A percentile compares a stretch with the other conserved stretches of the same genome.
Evolutionary conservation across 805 yeast genomes (phyloP).

Genomic region (Candida schatavii): DNA sequence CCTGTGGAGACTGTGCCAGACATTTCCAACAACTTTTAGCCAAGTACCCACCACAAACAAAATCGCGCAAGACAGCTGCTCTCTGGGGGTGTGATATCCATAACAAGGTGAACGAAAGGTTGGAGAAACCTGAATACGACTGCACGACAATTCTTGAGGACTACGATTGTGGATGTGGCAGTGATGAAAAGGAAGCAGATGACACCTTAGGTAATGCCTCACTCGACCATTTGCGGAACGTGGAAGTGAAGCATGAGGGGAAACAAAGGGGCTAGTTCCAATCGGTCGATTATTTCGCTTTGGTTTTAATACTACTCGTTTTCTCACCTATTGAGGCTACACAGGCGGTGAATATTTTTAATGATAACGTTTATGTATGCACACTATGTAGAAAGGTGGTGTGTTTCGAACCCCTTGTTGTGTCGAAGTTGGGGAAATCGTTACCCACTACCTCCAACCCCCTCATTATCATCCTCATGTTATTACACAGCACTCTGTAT

Average conservation of each 20-base stretch:
- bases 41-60: conserved; percentile 81
- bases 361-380: too few species aligned
- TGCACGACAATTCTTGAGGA: conserved; percentile 83
- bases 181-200: conserved; percentile 56
- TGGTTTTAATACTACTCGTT: too few species aligned
- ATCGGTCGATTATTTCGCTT: too few species aligned
- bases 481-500: conserved; percentile 29
- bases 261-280: conserved; percentile 40
- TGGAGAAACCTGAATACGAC: conserved; percentile 72
- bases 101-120: conserved; percentile 75
- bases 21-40: conserved; percentile 73
- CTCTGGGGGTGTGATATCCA: conserved; percentile 96
- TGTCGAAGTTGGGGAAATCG: too few species aligned
- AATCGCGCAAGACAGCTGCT: conserved; percentile 75
- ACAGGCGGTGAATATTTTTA: too few species aligned
- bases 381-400: too few species aligned
- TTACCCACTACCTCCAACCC: too few species aligned
- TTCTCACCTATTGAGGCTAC: too few species aligned
- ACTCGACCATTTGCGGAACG: conserved; percentile 41
- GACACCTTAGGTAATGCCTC: conserved; percentile 33
- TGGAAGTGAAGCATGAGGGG: conserved; percentile 47
- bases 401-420: too few species aligned
- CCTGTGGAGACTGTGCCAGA: conserved; percentile 95
- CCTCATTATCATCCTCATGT: too few species aligned
- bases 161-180: conserved; percentile 95